Base-by-base conservation (phyloP, 2,329 filamentous ascomycete species). In the Ophiostoma populinum region DNA sequence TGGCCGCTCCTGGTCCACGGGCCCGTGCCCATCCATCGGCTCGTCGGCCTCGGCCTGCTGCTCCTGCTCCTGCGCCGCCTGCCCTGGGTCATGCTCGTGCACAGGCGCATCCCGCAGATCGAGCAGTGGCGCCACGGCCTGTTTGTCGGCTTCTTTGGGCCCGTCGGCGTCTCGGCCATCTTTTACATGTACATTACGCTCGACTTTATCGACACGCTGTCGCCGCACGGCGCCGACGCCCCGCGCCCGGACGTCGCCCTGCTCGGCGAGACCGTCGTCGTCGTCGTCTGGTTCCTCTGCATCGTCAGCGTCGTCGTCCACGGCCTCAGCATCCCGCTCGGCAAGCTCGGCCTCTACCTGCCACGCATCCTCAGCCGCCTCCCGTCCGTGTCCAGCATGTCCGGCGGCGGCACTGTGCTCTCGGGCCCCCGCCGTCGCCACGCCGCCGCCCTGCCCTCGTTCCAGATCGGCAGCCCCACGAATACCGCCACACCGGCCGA, bases 141-240 rank as follows among this genome's bases (percentile, higher is more conserved):
- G 0, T 93, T 92, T 48, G 80, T 90, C 7, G 86, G 86, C 0
- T 93, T 92, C 59, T 94, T 94, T 44, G 86, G 86, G 0, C 86
- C 86, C 0, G 86, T 94, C 37, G 85, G 87, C 3, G 85, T 93
- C 2, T 94, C 80, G 12, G 86, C 83, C 1, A 69, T 93, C 15
- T 94, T 92, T 51, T 93, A 94, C 50, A 64, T 94, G 6, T 92
- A 85, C 48, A 62, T 93, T 41, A 76, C 70, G 26, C 54, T 80
- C 1, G 80, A 92, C 17, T 93, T 86, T 41, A 60, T 94, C 33
- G 56, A 52, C 20, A 56, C 40, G 2, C 48, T 72, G 15, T 63
- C 81, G 22, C 58, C 63, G 21, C n/a, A n/a, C n/a, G n/a, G n/a
- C n/a, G n/a, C n/a, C n/a, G n/a, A n/a, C n/a, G n/a, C n/a, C n/a